phyloP scores from a whole-genome alignment of 768 basidiomycete species.

The Tricholoma hemisulphureum region DNA sequence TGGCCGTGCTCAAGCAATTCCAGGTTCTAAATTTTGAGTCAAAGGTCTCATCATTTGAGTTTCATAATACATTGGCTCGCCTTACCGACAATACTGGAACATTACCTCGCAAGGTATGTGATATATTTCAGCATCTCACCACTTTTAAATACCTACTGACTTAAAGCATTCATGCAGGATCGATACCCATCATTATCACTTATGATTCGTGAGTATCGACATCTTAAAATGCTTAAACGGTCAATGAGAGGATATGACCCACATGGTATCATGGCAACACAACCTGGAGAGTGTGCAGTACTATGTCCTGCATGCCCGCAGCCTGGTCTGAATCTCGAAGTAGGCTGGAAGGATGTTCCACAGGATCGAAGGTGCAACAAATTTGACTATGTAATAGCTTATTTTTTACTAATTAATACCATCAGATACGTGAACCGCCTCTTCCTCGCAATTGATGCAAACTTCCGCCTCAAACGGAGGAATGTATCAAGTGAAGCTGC shows the following conservation, averaged over 20 bases:
- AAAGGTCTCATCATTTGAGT: constrained; percentile 12
- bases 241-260: constrained; percentile 25
- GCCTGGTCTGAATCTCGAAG: constrained; percentile 23
- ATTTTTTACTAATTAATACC: not conserved
- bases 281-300: constrained; percentile 20
- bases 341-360: constrained; percentile 15
- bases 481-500: not conserved
- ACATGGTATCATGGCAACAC: constrained; percentile 11
- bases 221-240: constrained; percentile 26
- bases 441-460: constrained; percentile 7
- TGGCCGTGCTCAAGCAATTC: constrained; percentile 4
- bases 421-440: constrained; percentile 4
- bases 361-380: constrained; percentile 2
- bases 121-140: not conserved
- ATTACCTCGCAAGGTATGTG: not conserved
- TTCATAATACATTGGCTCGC: constrained; percentile 6
- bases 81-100: constrained; percentile 15
- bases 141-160: constrained; percentile 8
- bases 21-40: constrained; percentile 12
- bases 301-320: constrained; percentile 30
- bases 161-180: constrained; percentile 12
- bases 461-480: constrained; percentile 8
- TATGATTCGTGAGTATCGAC: constrained; percentile 20
- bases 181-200: constrained; percentile 19
- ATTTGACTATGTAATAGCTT: not conserved